Base-by-base conservation (phyloP, 2,329 filamentous ascomycete species). In the Magnaporthales sp. region DNA sequence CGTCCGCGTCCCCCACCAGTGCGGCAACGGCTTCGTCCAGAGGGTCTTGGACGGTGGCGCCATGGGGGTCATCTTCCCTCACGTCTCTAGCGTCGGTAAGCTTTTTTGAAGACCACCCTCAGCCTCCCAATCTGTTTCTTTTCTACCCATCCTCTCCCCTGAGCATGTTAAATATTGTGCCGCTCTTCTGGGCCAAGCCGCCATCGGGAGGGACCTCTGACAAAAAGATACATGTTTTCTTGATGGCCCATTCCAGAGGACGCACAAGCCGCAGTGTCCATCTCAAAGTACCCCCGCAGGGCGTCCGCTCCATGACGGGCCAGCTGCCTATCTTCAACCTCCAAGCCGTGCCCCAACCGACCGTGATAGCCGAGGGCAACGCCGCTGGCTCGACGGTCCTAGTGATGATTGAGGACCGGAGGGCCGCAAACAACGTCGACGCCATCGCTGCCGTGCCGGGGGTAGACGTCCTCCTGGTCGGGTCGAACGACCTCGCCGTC, bases 11-110 rank as follows among this genome's bases (percentile, higher is more conserved):
- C 79, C 78, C 0, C 76, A 73, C 69, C 78, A 79, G 66, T 51
- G 38, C 38, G 75, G 75, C 3, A 73, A 75, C 62, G 78, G 74
- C 70, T 75, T 77, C 67, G 71, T 81, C 64, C 75, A 73, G 26
- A 71, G 77, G 1, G 74, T 79, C 15, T 72, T 80, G 1, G 79
- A 80, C 68, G 76, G 74, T 9, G 79, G 79, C 30, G 78, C 79
- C 19, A 69, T 75, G 1, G 78, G 74, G 5, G 76, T 80, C 22
- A 75, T 80, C 30, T 74, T 80, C 3, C 79, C 79, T 1, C 79
- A 81, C 67, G 74, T 79, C 65, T 70, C 73, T 29, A 68, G 72
- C 15, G 70, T 77, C 11, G 38, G 38, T 51, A 51, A 51, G 38
- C n/a, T n/a, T n/a, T 31, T 19, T n/a, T 51, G 38, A 51, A 7